Evolutionary conservation across 2,329 filamentous ascomycete species (phyloP).

Genomic region (Aspergillus floridensis): DNA sequence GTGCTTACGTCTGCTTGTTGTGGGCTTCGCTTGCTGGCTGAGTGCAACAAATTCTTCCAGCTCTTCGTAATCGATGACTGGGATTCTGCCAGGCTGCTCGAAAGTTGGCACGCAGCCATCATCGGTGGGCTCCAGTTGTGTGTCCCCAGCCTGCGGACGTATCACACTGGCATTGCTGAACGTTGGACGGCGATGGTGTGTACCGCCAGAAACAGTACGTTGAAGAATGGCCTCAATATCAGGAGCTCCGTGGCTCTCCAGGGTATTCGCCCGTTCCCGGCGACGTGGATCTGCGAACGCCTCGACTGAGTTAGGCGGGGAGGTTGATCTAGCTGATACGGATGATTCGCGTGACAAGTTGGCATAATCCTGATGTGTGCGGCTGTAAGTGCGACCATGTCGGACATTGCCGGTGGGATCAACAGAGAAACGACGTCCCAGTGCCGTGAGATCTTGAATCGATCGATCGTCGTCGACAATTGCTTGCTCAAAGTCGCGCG

Average conservation of each 20-base stretch:
- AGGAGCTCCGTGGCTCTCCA: slow-evolving; percentile 59
- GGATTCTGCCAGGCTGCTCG: slow-evolving; percentile 72
- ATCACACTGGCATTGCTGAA: slow-evolving; percentile 58
- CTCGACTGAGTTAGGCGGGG: slow-evolving; percentile 95
- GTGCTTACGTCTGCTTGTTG: slow-evolving; percentile 35
- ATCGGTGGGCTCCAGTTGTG: slow-evolving; percentile 34
- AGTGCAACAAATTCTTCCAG: slow-evolving; percentile 85
- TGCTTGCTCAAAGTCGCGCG: slow-evolving; percentile 84
- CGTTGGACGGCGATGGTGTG: slow-evolving; percentile 60
- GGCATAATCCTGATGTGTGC: slow-evolving; percentile 38
- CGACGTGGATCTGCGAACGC: slow-evolving; percentile 90
- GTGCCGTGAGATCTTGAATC: slow-evolving; percentile 32
- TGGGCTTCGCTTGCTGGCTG: slow-evolving; percentile 49
- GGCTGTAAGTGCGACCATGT: slow-evolving; percentile 34
- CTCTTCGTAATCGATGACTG: slow-evolving; percentile 87
- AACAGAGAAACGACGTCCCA: slow-evolving; percentile 40
- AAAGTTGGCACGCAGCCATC: slow-evolving; percentile 86
- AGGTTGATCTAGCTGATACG: slow-evolving; percentile 64
- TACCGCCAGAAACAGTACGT: slow-evolving; percentile 68
- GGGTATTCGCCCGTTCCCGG: slow-evolving; percentile 69
- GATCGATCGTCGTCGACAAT: slow-evolving; percentile 69
- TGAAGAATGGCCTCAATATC: slow-evolving; percentile 61
- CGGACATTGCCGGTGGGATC: slow-evolving; percentile 42
- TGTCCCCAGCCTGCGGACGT: slow-evolving; percentile 47
- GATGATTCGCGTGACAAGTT: slow-evolving; percentile 49